Evolutionary conservation across 2,329 filamentous ascomycete species (phyloP), one percentile per base, ranked within the genome.

Genomic region (Aspergillus sp.): DNA sequence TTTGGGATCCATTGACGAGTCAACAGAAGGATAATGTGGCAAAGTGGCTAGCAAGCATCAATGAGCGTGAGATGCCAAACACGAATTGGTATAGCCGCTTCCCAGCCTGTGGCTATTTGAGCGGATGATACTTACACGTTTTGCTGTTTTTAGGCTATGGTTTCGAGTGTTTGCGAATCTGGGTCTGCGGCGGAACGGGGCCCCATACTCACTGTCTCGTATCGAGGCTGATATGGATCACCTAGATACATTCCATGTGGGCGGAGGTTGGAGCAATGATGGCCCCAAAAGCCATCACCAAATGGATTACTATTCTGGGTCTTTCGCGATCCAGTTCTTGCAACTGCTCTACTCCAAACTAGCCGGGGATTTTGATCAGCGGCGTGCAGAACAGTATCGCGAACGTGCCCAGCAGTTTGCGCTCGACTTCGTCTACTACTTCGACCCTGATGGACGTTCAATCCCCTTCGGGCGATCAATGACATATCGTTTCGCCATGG

Each of bases 241-340:
- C 67, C 81, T 94, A 9, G 87, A 93, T 69, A 91, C 89, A 0
- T 94, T 93, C 74, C 92, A 93, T 71, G 86, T 91, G n/a, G 91
- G 91, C 6, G 88, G 87, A 50, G 91, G 91, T 0, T 94, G 91
- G 91, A 92, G 89, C 2, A 92, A 93, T 68, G 91, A 94, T 71
- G 91, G 91, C 0, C 91, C 91, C 0, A 87, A 89, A 69, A 87
- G 87, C 15, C 91, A 93, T 60, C 89, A 91, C 61, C 91, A 93
- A 76, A 92, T 93, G 87, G 91, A 93, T 74, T 93, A 93, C 72
- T 94, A 93, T 76, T 92, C 89, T 0, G 91, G 90, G 9, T 91
- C 89, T 61, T 93, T 93, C 72, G 91, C 91, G 1, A 94, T 93
- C 60, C 91, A 93, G 68, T 91, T 91, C 68, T 79, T 93, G 4